phyloP scores from a whole-genome alignment of 208 protist genomes.

The Acanthamoeba quina region DNA sequence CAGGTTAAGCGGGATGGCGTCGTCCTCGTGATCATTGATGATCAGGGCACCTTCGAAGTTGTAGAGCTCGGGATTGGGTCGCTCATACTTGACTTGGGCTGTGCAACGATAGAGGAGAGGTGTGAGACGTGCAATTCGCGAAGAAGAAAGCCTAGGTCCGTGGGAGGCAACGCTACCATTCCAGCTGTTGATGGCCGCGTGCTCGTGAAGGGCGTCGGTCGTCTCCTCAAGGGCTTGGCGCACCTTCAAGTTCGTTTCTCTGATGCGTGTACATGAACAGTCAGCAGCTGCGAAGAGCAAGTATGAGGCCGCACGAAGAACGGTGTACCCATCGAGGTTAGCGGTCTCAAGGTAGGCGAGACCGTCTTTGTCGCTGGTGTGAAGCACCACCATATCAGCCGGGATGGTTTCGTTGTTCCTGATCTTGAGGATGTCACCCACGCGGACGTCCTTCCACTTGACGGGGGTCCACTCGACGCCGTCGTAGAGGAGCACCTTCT shows the following conservation, averaged over 20 bases:
- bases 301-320: neutral
- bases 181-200: constrained; percentile 34
- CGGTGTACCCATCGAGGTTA: constrained; percentile 87
- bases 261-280: neutral
- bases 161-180: neutral
- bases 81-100: constrained; percentile 74
- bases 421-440: constrained; percentile 88
- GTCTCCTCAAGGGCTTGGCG: constrained; percentile 69
- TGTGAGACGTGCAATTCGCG: neutral
- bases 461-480: constrained; percentile 78
- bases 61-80: constrained; percentile 75
- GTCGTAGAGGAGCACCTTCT: constrained; percentile 77
- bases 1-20: constrained; percentile 60
- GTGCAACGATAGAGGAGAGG: neutral
- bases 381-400: constrained; percentile 82
- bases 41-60: constrained; percentile 71
- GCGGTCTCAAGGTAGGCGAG: constrained; percentile 89
- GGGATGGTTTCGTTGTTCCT: constrained; percentile 88
- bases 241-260: constrained; percentile 75
- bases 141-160: neutral
- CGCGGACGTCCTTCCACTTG: constrained; percentile 85
- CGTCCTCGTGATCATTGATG: constrained; percentile 13
- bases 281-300: neutral
- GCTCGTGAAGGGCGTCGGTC: constrained; percentile 30
- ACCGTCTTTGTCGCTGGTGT: constrained; percentile 77